Base-by-base conservation (phyloP, 2,329 filamentous ascomycete species). In the Fonsecaea pugnacius region DNA sequence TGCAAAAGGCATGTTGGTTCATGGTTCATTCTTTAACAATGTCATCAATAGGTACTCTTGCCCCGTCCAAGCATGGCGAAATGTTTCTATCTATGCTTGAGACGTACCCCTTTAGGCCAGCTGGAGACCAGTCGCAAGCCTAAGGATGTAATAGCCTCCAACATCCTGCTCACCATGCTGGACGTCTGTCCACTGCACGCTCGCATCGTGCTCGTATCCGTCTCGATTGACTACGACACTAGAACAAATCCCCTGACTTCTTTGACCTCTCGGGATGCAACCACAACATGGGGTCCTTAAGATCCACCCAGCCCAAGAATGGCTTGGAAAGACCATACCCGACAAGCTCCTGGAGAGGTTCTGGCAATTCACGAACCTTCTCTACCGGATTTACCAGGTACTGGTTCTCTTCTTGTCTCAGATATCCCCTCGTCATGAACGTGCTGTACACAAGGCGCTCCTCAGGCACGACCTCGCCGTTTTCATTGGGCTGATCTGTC, bases 391-490 rank as follows among this genome's bases (percentile, higher is more conserved):
- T 68, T 30, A 64, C 65, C 5, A 74, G 66, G 52, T 71, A 73
- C 60, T 73, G 72, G 36, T 71, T 71, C 32, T 71, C 70, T 59
- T 71, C 70, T 66, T 70, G 70, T 36, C 70, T 52, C 56, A 72
- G 30, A 48, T 58, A 67, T 3, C 70, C 69, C 58, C 67, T 66
- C 2, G 67, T 71, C 60, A 69, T 69, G 57, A 73, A 73, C 21
- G 64, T 66, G 55, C 62, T 67, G 55, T 70, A 73, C n/a, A 73
- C 58, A 12, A 72, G 60, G 14, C 71, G 51, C 58, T 72, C 68
- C 60, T 73, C 67, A 21, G 70, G 61, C 9, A 9, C 36, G 59
- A 74, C 72, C 58, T 30, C 65, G 1, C 73, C 70, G 16, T 48
- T 53, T 33, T 60, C 62, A 18, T 52, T 52, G 30, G 62, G 62